Evolutionary conservation across 2,329 filamentous ascomycete genomes (phyloP).

Genomic region (Trichoderma citrinoviride): DNA sequence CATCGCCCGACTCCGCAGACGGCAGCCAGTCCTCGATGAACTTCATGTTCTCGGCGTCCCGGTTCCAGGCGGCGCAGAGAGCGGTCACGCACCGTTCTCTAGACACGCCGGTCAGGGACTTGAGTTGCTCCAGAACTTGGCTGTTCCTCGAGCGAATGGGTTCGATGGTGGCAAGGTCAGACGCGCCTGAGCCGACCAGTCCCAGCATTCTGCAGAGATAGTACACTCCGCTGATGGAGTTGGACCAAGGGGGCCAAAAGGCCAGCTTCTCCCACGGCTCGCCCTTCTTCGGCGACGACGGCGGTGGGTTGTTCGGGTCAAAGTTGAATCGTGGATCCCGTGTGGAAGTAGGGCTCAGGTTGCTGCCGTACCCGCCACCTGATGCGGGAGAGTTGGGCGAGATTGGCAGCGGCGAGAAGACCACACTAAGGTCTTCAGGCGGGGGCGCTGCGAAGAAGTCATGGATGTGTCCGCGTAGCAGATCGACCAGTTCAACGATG

Average conservation of each 20-base stretch:
- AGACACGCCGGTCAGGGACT: slow-evolving; percentile 69
- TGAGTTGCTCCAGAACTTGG: slow-evolving; percentile 68
- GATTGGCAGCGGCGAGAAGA: slow-evolving; percentile 76
- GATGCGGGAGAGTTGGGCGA: slow-evolving; percentile 58
- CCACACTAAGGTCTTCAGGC: slow-evolving; percentile 81
- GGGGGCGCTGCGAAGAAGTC: slow-evolving; percentile 85
- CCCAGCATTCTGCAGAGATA: slow-evolving; percentile 81
- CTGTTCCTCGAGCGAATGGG: slow-evolving; percentile 58
- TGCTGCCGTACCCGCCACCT: slow-evolving; percentile 32
- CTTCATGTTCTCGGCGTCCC: slow-evolving; percentile 89
- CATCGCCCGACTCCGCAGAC: slow-evolving; percentile 74
- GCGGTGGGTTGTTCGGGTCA: slow-evolving; percentile 72
- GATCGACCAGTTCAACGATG: slow-evolving; percentile 75
- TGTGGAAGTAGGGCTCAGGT: slow-evolving; percentile 53
- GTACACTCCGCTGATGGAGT: slow-evolving; percentile 86
- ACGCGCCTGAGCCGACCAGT: slow-evolving; percentile 80
- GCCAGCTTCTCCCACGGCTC: slow-evolving; percentile 91
- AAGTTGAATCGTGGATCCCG: slow-evolving; percentile 76
- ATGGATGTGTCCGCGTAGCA: slow-evolving; percentile 75
- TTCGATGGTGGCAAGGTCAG: slow-evolving; percentile 75
- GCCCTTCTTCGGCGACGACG: slow-evolving; percentile 72
- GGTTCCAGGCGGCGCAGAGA: slow-evolving; percentile 87
- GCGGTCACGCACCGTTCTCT: slow-evolving; percentile 84
- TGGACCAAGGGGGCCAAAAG: slow-evolving; percentile 93
- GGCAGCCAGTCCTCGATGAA: slow-evolving; percentile 92